Percentiles rank a stretch among this genome's conserved stretches.
Evolutionary conservation across 306 rosid genomes (phyloP).

Genomic region (Lupinus albus): DNA sequence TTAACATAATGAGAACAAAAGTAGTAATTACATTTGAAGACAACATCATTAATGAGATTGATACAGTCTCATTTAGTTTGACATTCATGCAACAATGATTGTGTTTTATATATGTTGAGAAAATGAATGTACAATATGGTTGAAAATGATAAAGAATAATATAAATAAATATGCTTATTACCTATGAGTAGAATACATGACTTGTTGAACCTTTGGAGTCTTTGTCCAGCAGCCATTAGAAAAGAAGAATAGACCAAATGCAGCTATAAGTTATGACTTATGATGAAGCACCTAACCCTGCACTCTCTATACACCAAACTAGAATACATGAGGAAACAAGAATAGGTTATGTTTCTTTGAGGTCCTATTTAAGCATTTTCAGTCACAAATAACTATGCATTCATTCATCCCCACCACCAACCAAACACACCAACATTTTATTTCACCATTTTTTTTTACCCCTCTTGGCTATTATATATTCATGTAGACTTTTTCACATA

Average conservation of each 20-base stretch:
- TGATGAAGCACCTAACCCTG: slow-evolving; percentile 16
- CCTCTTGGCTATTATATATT: background rate
- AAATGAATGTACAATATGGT: too few species aligned
- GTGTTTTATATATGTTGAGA: too few species aligned
- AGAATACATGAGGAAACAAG: slow-evolving; percentile 27
- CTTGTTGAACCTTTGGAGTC: too few species aligned
- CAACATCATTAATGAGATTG: slow-evolving; percentile 11
- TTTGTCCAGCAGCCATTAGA: slow-evolving; percentile 38
- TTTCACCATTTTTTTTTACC: background rate
- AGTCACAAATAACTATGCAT: background rate
- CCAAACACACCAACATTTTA: slow-evolving; percentile 14
- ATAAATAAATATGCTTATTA: too few species aligned
- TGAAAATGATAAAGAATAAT: too few species aligned
- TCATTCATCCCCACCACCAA: slow-evolving; percentile 12
- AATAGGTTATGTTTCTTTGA: slow-evolving; percentile 13
- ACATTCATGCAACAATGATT: background rate
- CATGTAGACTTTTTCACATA: background rate
- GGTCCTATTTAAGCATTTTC: background rate
- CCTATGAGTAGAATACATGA: too few species aligned
- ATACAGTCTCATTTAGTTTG: slow-evolving; percentile 2
- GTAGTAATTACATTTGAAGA: too few species aligned
- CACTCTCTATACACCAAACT: slow-evolving; percentile 5
- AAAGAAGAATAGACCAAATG: slow-evolving; percentile 8
- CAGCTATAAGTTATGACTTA: background rate
- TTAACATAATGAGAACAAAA: background rate